Evolutionary conservation across 1,284 basidiomycete species (phyloP).

Genomic region (Irpex lacteus): DNA sequence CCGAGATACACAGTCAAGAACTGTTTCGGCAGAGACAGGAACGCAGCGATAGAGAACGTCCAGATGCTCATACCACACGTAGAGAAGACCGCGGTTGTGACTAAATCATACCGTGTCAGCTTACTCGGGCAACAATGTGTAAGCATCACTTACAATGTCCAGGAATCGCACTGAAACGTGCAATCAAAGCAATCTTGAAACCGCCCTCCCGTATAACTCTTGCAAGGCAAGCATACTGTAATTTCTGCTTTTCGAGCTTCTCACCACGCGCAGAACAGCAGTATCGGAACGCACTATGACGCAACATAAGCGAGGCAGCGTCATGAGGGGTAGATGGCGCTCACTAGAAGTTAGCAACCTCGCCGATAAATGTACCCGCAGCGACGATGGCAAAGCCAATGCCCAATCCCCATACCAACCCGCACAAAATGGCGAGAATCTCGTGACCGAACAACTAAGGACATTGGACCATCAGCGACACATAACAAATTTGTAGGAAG

Average conservation of each 20-base stretch:
- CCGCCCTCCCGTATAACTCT: conserved; percentile 78
- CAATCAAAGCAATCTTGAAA: conserved; percentile 73
- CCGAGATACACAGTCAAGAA: conserved; percentile 76
- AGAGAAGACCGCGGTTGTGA: conserved; percentile 76
- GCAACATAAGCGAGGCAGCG: background rate
- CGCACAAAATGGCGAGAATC: conserved; percentile 71
- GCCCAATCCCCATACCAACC: conserved; percentile 76
- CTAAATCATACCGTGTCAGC: conserved; percentile 18
- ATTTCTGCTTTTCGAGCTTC: conserved; percentile 68
- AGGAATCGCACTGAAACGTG: conserved; percentile 78
- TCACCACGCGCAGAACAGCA: conserved; percentile 61
- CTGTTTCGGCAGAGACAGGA: conserved; percentile 78
- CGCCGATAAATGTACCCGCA: conserved; percentile 64
- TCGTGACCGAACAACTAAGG: conserved; percentile 72
- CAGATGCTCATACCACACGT: conserved; percentile 78
- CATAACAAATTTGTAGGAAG: background rate
- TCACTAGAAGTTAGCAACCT: conserved; percentile 71
- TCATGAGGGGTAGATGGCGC: conserved; percentile 21
- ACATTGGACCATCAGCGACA: background rate
- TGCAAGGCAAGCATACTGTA: conserved; percentile 77
- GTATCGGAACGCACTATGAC: conserved; percentile 58
- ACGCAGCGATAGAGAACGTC: conserved; percentile 67
- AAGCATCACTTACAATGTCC: conserved; percentile 55
- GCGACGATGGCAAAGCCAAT: conserved; percentile 65
- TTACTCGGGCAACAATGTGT: background rate